Base-by-base conservation (phyloP, 768 basidiomycete species). In the Lactarius hengduanensis region DNA sequence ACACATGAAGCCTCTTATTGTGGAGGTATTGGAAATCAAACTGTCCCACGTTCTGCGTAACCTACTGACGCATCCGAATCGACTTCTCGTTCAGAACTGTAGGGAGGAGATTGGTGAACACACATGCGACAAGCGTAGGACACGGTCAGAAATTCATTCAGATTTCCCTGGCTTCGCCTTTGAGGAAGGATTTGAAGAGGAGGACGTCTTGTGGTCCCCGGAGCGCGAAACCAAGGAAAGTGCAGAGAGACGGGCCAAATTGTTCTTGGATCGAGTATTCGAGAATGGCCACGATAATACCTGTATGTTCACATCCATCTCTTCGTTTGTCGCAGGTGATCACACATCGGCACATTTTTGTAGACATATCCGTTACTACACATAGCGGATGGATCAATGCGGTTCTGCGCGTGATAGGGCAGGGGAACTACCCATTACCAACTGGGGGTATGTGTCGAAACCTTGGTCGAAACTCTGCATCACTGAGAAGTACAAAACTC, bases 121-220 rank as follows among this genome's bases (percentile, higher is more conserved):
- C 60, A 57, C 38, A 28, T 71, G 70, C 54, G 70, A 71, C 40
- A 69, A 54, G 30, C 68, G 70, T 30, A 63, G 62, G 36, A 66
- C 59, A 13, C 62, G 59, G 41, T 57, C 68, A 18, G 70, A 66
- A 57, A 56, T 71, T 26, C 40, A 61, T 3, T 26, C 34, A 11
- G 70, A 66, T 11, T 71, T 71, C n/a, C 68, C 70, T 26, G 26
- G 47, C 16, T 61, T 64, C 30, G 59, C 26, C 20, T 69, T 71
- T 13, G 70, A 71, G 18, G 70, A 71, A 18, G 70, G 65, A 15
- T 70, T 71, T 30, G 62, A 63, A 55, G 70, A 71, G 53, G 59
- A 71, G 40, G 70, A 71, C 32, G 43, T 61, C 11, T 13, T 64
- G 18, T 71, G 65, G 68, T 59, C 68, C 16, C 8, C 26, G 0